Conservation (phyloP, 768 basidiomycete genomes). For the Neoboletus brunneissimus region DNA sequence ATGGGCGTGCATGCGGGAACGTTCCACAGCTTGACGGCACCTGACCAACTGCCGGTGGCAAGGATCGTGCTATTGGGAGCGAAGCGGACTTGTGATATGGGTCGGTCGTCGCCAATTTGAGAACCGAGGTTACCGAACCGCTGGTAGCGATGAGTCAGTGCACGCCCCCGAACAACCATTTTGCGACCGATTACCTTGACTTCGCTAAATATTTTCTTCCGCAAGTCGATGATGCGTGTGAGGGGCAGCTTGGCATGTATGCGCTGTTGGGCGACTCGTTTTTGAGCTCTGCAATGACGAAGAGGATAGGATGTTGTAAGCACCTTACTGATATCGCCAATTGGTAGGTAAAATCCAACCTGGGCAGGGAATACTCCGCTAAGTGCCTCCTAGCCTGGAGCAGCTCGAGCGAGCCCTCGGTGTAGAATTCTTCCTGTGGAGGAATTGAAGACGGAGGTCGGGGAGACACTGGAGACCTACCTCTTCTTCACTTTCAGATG, state of each 20-base stretch:
- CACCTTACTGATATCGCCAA: slow-evolving; percentile 64
- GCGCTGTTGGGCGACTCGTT: slow-evolving; percentile 89
- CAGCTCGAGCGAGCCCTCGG: slow-evolving; percentile 84
- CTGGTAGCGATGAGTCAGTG: slow-evolving; percentile 37
- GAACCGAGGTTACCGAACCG: slow-evolving; percentile 92
- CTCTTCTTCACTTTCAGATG: slow-evolving; percentile 74
- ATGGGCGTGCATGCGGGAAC: slow-evolving; percentile 86
- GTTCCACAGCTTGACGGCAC: slow-evolving; percentile 92
- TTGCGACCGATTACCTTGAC: slow-evolving; percentile 67
- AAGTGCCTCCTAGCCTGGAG: slow-evolving; percentile 80
- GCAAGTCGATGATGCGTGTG: slow-evolving; percentile 84
- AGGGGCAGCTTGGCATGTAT: slow-evolving; percentile 86
- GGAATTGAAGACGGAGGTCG: slow-evolving; percentile 1
- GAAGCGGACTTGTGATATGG: slow-evolving; percentile 91
- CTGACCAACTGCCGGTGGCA: slow-evolving; percentile 96
- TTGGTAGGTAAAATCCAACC: slow-evolving; percentile 73
- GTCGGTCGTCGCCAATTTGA: slow-evolving; percentile 96
- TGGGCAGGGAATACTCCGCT: slow-evolving; percentile 92
- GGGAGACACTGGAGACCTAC: slow-evolving; percentile 35
- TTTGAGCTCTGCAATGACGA: slow-evolving; percentile 81
- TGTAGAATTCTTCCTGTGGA: slow-evolving; percentile 88
- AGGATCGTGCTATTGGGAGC: slow-evolving; percentile 86
- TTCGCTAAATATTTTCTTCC: slow-evolving; percentile 85
- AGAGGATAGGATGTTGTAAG: slow-evolving; percentile 55
- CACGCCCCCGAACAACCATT: not conserved